Evolutionary conservation across 768 basidiomycete genomes (phyloP), one percentile per base, ranked within the genome.

Genomic region (Amanita polypyramis): DNA sequence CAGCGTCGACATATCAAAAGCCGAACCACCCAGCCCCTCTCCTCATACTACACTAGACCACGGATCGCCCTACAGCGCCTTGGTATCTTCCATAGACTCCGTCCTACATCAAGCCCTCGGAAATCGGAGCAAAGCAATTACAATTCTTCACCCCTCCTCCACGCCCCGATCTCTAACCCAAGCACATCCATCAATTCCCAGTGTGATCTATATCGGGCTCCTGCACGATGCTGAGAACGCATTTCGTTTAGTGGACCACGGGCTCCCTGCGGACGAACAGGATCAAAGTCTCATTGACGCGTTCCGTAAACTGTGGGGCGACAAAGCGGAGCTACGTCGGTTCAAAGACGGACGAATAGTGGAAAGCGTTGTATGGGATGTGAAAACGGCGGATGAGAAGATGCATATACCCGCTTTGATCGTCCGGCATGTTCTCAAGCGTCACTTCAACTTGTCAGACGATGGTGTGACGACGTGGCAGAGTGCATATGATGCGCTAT

Each of bases 331-430:
- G 59, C 69, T 97, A 14, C 76, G 96, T 5, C 77, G 94, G 33
- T 99, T 99, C 72, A 94, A 97, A 63, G 94, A 99, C 56, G 95
- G 95, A 1, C 76, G 84, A 14, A 97, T 98, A 52, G 59, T 76
- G 4, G 92, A 97, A 63, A 90, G 86, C 55, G 91, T 97, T n/a
- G 93, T 98, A 2, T 99, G 96, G 96, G 85, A 96, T 15, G 79
- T 90, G 6, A 75, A 77, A 51, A 83, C 78, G 2, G 73, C 76
- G 0, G 91, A 95, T 44, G 89, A 92, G 51, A 81, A 89, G 21
- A 71, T 80, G 0, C 76, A 82, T 52, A 80, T 98, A 23, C 91
- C 92, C 0, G 66, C 70, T 11, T 72, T 77, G 65, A 77, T 97
- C 55, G 79, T 90, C 21, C 66, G 69, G 17, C 82, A 93, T 64